Evolutionary conservation across 2,329 filamentous ascomycete genomes (phyloP).

Genomic region (Aspergillus sp.): DNA sequence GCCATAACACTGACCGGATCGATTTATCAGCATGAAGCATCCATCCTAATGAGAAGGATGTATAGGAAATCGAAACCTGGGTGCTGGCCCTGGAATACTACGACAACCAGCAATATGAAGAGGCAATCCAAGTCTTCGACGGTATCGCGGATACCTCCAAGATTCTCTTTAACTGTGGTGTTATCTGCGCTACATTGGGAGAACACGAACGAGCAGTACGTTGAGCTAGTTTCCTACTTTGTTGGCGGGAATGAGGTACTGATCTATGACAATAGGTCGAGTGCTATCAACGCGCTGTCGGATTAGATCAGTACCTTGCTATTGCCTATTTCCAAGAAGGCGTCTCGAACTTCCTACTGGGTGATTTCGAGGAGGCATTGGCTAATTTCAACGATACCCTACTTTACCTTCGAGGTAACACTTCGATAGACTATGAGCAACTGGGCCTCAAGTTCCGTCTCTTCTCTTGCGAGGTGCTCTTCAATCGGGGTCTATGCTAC

Average conservation of each 20-base stretch:
- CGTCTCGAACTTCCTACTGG: constrained; percentile 93
- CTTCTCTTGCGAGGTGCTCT: constrained; percentile 94
- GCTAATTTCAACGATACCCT: constrained; percentile 99
- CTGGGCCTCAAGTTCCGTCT: constrained; percentile 91
- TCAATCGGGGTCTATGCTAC: constrained; percentile 95
- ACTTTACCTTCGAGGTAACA: constrained; percentile 88
- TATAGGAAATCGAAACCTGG: constrained; percentile 97
- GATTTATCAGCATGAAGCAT: not conserved
- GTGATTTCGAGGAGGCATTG: constrained; percentile 93
- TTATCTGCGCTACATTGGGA: constrained; percentile 92
- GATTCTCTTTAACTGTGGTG: constrained; percentile 96
- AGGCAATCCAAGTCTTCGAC: constrained; percentile 75
- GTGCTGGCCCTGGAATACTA: constrained; percentile 84
- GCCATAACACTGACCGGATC: constrained; percentile 12
- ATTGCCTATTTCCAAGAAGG: constrained; percentile 98
- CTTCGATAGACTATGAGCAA: constrained; percentile 96
- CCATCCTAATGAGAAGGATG: constrained; percentile 2
- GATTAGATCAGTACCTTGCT: constrained; percentile 88
- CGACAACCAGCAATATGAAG: constrained; percentile 96
- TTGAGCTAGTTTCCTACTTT: constrained; percentile 1
- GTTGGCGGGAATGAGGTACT: constrained; percentile 3
- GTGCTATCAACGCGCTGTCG: constrained; percentile 86
- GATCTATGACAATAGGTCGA: constrained; percentile 62
- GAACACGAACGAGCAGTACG: constrained; percentile 92
- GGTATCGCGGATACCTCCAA: constrained; percentile 91